These are phyloP conservation scores for Ramalina peruviana DNA, from an alignment of 495 filamentous ascomycete genomes.

Conservation along the genomic window DNA sequence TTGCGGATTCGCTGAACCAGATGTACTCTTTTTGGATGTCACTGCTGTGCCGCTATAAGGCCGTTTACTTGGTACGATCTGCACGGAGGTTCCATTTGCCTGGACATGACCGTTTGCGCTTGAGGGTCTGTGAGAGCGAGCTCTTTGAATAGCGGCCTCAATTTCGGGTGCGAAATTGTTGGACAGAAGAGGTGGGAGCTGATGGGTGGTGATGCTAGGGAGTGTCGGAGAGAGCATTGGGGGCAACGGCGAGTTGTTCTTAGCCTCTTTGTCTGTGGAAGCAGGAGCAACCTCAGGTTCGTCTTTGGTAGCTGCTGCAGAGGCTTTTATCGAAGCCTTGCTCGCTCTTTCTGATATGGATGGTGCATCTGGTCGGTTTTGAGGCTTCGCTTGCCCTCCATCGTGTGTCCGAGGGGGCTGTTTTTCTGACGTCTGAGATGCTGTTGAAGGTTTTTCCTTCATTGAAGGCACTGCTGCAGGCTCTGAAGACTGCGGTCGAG, in stretches of 20 bases:
- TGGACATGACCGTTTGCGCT: neutral
- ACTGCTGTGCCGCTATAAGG: neutral
- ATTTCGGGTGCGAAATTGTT: conserved; percentile 35
- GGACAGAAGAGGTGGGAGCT: conserved; percentile 28
- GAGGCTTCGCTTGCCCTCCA: neutral
- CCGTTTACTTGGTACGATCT: neutral
- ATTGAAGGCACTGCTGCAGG: too few relatives aligned
- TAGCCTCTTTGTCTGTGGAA: neutral
- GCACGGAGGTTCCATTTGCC: neutral
- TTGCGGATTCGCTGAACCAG: neutral
- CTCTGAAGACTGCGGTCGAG: too few relatives aligned
- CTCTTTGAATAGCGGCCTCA: conserved; percentile 29
- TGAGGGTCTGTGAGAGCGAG: neutral
- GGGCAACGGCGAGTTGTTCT: conserved; percentile 10
- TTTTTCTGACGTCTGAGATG: too few relatives aligned
- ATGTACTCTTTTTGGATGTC: neutral
- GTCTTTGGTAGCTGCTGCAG: neutral
- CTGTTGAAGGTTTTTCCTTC: neutral
- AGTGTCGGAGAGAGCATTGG: conserved; percentile 30
- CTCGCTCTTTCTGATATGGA: neutral
- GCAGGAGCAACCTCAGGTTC: neutral
- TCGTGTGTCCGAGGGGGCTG: neutral
- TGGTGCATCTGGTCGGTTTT: neutral
- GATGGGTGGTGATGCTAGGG: conserved; percentile 22
- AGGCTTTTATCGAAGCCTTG: neutral